Percentiles rank a stretch among this genome's conserved stretches.
Conservation (phyloP, 2,329 filamentous ascomycete genomes). For the Penicillium verrucosum region DNA sequence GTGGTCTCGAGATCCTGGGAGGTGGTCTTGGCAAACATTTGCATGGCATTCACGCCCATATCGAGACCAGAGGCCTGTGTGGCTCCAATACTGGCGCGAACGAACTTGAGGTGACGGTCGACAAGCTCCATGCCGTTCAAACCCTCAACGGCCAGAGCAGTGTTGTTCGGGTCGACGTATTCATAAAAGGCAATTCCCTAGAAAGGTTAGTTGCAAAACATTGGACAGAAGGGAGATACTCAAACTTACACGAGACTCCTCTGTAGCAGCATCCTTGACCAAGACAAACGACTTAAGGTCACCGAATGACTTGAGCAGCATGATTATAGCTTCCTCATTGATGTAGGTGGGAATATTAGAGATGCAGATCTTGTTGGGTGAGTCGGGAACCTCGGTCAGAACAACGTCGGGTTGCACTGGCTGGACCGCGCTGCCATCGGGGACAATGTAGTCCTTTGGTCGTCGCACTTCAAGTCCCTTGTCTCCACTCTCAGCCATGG, state of each 20-base stretch:
- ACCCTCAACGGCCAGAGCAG: conserved; percentile 82
- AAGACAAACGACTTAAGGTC: conserved; percentile 88
- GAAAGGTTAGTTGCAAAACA: conserved; percentile 31
- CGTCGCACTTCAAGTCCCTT: conserved; percentile 69
- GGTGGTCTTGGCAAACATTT: conserved; percentile 89
- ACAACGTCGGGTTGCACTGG: conserved; percentile 73
- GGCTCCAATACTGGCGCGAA: conserved; percentile 85
- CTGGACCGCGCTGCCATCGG: conserved; percentile 69
- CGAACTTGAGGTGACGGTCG: conserved; percentile 78
- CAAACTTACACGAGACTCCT: conserved; percentile 74
- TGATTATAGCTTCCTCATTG: conserved; percentile 84
- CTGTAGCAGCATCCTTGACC: conserved; percentile 79
- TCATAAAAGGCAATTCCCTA: conserved; percentile 97
- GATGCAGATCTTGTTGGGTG: conserved; percentile 91
- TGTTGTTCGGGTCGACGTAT: conserved; percentile 71
- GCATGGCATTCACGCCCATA: conserved; percentile 96
- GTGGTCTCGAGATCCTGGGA: conserved; percentile 74
- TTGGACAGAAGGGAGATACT: neutral
- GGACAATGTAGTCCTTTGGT: conserved; percentile 96
- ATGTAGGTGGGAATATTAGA: conserved; percentile 85
- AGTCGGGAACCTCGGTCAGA: conserved; percentile 80
- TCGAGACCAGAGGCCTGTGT: conserved; percentile 91
- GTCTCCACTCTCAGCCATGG: conserved; percentile 72
- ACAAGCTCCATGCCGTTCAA: conserved; percentile 92
- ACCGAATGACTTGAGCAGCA: conserved; percentile 86